Conservation (phyloP, 257 asterid genomes). For the Solanum acaule region DNA sequence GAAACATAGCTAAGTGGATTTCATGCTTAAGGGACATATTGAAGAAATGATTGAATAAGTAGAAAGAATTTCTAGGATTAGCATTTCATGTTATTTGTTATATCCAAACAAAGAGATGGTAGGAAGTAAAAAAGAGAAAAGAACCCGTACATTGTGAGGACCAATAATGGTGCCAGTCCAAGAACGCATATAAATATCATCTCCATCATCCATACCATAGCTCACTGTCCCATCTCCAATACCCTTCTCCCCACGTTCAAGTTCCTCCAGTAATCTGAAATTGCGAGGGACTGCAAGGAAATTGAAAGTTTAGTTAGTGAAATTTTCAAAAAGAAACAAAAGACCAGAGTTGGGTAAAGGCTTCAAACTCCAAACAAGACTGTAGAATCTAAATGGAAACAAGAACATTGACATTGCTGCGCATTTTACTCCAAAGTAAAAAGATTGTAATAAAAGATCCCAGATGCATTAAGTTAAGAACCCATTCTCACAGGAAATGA, state of each 20-base stretch:
- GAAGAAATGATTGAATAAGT: background rate
- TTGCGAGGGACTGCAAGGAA: conserved; percentile 65
- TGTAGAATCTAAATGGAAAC: background rate
- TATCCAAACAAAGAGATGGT: background rate
- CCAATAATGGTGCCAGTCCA: conserved; percentile 88
- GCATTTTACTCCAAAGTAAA: background rate
- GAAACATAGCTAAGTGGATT: background rate
- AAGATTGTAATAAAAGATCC: background rate
- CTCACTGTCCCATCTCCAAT: conserved; percentile 90
- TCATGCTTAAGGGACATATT: background rate
- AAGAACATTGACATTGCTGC: background rate
- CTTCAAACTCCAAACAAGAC: background rate
- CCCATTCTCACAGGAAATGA: background rate
- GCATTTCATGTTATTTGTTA: background rate
- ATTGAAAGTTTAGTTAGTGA: background rate
- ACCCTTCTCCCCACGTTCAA: conserved; percentile 91
- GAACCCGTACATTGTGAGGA: conserved; percentile 56
- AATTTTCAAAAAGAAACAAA: background rate
- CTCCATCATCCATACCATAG: conserved; percentile 93
- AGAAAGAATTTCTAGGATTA: background rate
- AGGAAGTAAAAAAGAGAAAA: background rate
- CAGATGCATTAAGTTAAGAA: background rate
- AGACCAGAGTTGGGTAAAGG: background rate
- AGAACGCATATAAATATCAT: conserved; percentile 75
- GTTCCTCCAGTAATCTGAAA: conserved; percentile 86